Evolutionary conservation across 768 basidiomycete genomes (phyloP).

Genomic region (Aureoboletus auriporus): DNA sequence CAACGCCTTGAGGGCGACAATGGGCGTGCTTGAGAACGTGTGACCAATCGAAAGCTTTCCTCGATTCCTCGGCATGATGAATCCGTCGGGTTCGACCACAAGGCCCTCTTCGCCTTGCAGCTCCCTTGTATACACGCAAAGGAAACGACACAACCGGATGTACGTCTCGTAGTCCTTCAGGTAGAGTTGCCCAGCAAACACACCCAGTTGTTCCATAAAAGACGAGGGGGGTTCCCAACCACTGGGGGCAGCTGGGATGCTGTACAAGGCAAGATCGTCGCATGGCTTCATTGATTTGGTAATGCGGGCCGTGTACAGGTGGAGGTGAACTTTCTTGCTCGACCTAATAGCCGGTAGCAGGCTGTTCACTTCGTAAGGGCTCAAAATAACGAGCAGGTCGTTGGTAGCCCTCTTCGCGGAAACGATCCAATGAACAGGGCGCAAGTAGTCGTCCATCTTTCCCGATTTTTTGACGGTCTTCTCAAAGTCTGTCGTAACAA

Average conservation of each 20-base stretch:
- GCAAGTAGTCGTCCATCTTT: slow-evolving; percentile 12
- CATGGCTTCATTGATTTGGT: slow-evolving; percentile 26
- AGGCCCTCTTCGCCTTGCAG: background rate
- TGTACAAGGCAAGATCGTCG: slow-evolving; percentile 24
- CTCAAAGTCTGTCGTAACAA: slow-evolving; percentile 12
- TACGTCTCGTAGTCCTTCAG: slow-evolving; percentile 21
- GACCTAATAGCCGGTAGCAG: slow-evolving; percentile 34
- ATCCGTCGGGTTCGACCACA: slow-evolving; percentile 11
- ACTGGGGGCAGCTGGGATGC: background rate
- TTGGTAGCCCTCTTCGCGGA: background rate
- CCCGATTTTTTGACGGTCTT: background rate
- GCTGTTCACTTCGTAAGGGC: slow-evolving; percentile 36
- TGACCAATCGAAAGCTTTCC: slow-evolving; percentile 4
- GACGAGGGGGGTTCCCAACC: background rate
- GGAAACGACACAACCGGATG: slow-evolving; percentile 17
- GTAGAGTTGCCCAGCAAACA: slow-evolving; percentile 31
- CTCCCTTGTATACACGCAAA: slow-evolving; percentile 18
- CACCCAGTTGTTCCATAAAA: slow-evolving; percentile 19
- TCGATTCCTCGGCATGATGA: slow-evolving; percentile 12
- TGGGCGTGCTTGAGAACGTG: slow-evolving; percentile 32
- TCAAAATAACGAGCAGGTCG: slow-evolving; percentile 32
- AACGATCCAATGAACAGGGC: slow-evolving; percentile 23
- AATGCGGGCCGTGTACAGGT: slow-evolving; percentile 39
- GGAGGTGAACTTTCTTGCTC: slow-evolving; percentile 31
- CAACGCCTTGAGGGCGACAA: slow-evolving; percentile 22